Evolutionary conservation across 345 rosid species (phyloP), one percentile per base, ranked within the genome.

Genomic region (Ceriops tagal): DNA sequence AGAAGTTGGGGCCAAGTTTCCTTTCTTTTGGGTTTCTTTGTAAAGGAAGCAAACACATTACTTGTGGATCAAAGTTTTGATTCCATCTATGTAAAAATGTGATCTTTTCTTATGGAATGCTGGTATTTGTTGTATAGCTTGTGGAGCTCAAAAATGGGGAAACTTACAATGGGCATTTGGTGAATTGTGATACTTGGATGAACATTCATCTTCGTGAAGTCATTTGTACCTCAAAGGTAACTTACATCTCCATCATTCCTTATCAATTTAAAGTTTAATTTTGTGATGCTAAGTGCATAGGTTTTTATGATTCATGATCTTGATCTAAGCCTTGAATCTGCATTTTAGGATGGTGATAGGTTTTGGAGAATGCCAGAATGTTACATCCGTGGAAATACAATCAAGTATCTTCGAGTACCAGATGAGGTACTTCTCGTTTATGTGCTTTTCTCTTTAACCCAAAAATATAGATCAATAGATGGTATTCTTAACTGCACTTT

Each of bases 311-410:
- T 3, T 43, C 5, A 2, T 43, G 49, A 16, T 43, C 49, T 15
- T 18, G 5, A 43, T 43, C 49, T 43, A 13, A 43, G n/a, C 26
- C 46, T 73, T 56, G 13, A 11, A 68, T 65, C 64, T 62, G 13
- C 63, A 9, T 47, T 80, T 67, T 75, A 95, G 99, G 99, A 95
- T 66, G 99, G 99, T 72, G 97, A 95, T 79, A 82, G 96, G 64
- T 95, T 92, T 92, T 95, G 99, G 99, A 83, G 97, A 46, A 95
- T 95, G 98, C 99, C 98, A 9, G 99, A 95, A 77, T 95, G 99
- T 87, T 95, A 95, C 70, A 92, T 95, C 61, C 96, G 97, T 30
- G 99, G 99, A 49, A 95, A 95, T 81, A 95, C 98, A 53, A 95
- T 95, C 53, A 95, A 20, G 47, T 32, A 62, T 62, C 66, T 22